Evolutionary conservation across 2,329 filamentous ascomycete species (phyloP), one percentile per base, ranked within the genome.

Genomic region (Ceratocystis destructans): DNA sequence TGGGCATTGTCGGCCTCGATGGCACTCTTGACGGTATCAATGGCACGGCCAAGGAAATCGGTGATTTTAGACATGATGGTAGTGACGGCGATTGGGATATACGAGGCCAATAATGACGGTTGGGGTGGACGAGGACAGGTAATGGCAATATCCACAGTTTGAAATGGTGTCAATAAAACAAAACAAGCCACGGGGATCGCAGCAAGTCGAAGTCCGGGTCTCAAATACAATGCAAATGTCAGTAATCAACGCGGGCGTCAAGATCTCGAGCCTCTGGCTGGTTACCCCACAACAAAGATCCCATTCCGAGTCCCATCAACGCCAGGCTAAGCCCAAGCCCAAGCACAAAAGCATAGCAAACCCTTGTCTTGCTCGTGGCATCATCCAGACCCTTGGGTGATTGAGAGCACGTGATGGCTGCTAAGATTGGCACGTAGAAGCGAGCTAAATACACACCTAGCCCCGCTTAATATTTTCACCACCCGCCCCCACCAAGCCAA

Each of bases 21-120:
- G 71, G 94, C 94, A 77, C 96, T 95, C 78, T 96, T 96, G 73
- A 99, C 93, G 76, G 89, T 87, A 74, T 95, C 90, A 80, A 97
- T 97, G 73, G 94, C 94, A 72, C 93, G 90, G 73, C 92, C 92
- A 73, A 96, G 86, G 76, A 97, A 99, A 79, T 99, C 94, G 76
- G 90, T 95, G 59, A 70, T 68, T 66, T 67, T 66, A 8, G 69
- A 69, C 69, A 70, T 70, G 59, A 8, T 55, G 44, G 44, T 31
- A 48, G 45, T 64, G 12, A 17, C 12, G 37, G 37, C 37, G 37
- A 41, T 12, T 41, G 22, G 22, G 22, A 25, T 25, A 12, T 41
- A 41, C 10, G 8, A 41, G 37, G 37, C 37, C 37, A 41, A 41
- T 41, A 10, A 41, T 41, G 37, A 10, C 37, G 37, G 37, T 12